Conservation (phyloP, 345 rosid species). For the Crucihimalaya himalaica region DNA sequence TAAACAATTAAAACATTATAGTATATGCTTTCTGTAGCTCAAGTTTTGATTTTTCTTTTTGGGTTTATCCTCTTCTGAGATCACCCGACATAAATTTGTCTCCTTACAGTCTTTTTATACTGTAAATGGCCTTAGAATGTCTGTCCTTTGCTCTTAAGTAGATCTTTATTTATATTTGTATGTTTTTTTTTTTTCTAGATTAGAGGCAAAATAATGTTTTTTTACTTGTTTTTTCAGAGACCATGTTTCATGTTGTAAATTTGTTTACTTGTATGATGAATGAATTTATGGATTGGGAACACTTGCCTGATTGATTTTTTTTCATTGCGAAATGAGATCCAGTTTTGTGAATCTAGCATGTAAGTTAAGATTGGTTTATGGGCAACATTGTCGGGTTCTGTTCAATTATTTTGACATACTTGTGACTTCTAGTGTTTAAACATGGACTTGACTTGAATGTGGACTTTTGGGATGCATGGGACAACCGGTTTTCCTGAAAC, state of each 20-base stretch:
- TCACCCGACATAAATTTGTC: constrained; percentile 23
- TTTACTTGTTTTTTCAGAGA: neutral
- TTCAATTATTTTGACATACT: constrained; percentile 24
- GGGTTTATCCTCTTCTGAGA: neutral
- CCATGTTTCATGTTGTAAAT: neutral
- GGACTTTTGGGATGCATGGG: constrained; percentile 43
- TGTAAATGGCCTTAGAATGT: constrained; percentile 21
- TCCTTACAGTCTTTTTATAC: neutral
- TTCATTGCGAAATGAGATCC: neutral
- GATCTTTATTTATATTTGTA: neutral
- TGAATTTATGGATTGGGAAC: neutral
- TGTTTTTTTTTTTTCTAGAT: neutral
- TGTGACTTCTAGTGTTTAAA: constrained; percentile 14
- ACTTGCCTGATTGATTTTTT: neutral
- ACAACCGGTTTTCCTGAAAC: constrained; percentile 35
- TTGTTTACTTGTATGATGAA: neutral
- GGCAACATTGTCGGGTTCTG: constrained; percentile 21
- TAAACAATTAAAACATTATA: neutral
- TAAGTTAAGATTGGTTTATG: constrained; percentile 20
- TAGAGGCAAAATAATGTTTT: neutral
- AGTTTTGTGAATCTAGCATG: constrained; percentile 21
- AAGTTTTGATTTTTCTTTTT: neutral
- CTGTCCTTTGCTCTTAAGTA: neutral
- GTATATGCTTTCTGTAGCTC: constrained; percentile 22
- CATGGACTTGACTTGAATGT: constrained; percentile 36